Evolutionary conservation across 768 basidiomycete genomes (phyloP), one percentile per base, ranked within the genome.

Genomic region (Postia placenta): DNA sequence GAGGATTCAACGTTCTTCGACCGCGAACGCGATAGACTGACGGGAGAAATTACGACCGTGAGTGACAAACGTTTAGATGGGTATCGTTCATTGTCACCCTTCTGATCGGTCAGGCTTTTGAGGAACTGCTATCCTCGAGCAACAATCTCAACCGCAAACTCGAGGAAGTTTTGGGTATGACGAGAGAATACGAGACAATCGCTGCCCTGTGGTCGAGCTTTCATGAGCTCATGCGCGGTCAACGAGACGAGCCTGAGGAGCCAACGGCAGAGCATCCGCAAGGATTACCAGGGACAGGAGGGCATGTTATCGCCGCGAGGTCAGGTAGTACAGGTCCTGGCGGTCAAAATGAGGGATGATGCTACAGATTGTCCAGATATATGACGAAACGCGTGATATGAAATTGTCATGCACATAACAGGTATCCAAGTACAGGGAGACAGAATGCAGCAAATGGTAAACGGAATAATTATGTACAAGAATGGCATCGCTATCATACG

Each of bases 121-220:
- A 95, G 60, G 88, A 92, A 53, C 65, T 95, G 3, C 70, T 97
- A 15, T 85, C 85, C 3, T 83, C 87, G 7, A 84, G 86, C 51
- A 97, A 97, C 60, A 79, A 78, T 23, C 69, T 93, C 19, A 95
- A 95, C 63, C 81, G 92, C 53, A 93, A 92, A 61, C 76, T 95
- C 15, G 93, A 97, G 66, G 92, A 96, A 62, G 91, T 93, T 2
- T 70, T 86, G 22, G 89, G 89, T 9, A 94, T 95, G 80, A 92
- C 93, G 4, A 83, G 82, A 50, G 93, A 94, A 72, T 93, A 95
- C 64, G 80, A 86, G 44, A 92, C 87, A 2, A 90, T 94, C 36
- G 89, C 92, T 2, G 74, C 79, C 2, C 71, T 96, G 42, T 94
- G 92, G 91, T 75, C 81, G 50, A 80, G 77, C 57, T 92, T 91